These are phyloP conservation scores for Canavalia gladiata DNA, from an alignment of 306 rosid genomes.

Conservation along the genomic window DNA sequence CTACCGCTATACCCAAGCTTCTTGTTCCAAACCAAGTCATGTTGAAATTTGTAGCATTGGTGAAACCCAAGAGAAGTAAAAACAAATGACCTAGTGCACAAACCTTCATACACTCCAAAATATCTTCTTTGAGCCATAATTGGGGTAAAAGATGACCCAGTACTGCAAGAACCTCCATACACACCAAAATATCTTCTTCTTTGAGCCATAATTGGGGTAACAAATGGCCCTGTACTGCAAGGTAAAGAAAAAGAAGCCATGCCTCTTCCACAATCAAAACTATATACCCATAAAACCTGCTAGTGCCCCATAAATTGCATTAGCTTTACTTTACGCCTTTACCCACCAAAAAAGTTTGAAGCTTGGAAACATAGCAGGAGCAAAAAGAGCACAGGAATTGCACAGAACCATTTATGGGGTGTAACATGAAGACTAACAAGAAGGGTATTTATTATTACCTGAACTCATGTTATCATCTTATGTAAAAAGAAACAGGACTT, in stretches of 20 bases:
- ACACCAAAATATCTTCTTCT: background rate
- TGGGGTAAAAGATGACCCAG: constrained; percentile 55
- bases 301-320: constrained; percentile 45
- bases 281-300: constrained; percentile 42
- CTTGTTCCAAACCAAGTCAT: constrained; percentile 51
- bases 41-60: constrained; percentile 49
- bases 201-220: constrained; percentile 50
- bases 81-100: constrained; percentile 53
- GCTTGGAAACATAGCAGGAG: background rate
- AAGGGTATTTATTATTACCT: constrained; percentile 53
- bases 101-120: constrained; percentile 57
- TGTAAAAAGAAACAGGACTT: constrained; percentile 16
- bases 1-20: constrained; percentile 48
- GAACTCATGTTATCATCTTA: background rate
- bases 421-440: constrained; percentile 35
- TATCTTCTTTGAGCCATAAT: constrained; percentile 56
- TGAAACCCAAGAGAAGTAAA: constrained; percentile 54
- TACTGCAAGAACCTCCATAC: constrained; percentile 46
- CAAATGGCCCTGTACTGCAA: constrained; percentile 62
- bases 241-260: constrained; percentile 80
- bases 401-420: background rate
- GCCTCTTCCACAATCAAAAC: constrained; percentile 32
- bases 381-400: constrained; percentile 6
- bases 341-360: constrained; percentile 37
- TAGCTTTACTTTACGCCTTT: background rate